Base-by-base conservation (phyloP, 257 asterid genomes). In the Solanum neorickii region DNA sequence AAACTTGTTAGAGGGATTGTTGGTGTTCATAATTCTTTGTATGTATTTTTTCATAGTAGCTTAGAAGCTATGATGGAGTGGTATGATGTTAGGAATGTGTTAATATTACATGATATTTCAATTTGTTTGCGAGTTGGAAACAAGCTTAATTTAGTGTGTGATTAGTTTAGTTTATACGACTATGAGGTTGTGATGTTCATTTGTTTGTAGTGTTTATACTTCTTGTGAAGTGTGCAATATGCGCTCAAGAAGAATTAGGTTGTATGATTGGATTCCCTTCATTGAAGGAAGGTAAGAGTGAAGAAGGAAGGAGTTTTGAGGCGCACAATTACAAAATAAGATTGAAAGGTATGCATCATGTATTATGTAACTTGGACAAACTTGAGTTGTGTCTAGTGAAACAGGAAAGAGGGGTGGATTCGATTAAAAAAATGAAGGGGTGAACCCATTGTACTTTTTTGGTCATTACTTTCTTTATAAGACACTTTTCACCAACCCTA, bases 21-120 rank as follows among this genome's bases (percentile, higher is more conserved):
- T 27, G 94, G 94, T 60, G n/a, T 44, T 78, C 87, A 87, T 83
- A 93, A 94, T 89, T 86, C 90, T 5, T 84, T 95, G 89, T 93
- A 92, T 86, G 44, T 68, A 33, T 87, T 88, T 21, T 94, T 94
- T 83, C 89, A 94, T 75, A 90, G 90, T 89, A 92, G 75, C 44
- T 83, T 39, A 91, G 90, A 7, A n/a, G 87, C 27, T 85, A 87
- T 33, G 73, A 39, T 21, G 14, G 14, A 29, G 88, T 87, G 3
- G 75, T 33, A 18, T 2, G 39, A 49, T 20, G 89, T 82, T 78
- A 90, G 74, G 66, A 86, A 78, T 37, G 35, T 86, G 47, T 72
- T 94, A 68, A 86, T 47, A 47, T 47, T 47, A 13, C 20, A 47
- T 6, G 7, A 47, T 47, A 47, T 47, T 14, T 47, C 20, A 2